Base-by-base conservation (phyloP, 2,329 filamentous ascomycete species). In the Onygenales sp. region DNA sequence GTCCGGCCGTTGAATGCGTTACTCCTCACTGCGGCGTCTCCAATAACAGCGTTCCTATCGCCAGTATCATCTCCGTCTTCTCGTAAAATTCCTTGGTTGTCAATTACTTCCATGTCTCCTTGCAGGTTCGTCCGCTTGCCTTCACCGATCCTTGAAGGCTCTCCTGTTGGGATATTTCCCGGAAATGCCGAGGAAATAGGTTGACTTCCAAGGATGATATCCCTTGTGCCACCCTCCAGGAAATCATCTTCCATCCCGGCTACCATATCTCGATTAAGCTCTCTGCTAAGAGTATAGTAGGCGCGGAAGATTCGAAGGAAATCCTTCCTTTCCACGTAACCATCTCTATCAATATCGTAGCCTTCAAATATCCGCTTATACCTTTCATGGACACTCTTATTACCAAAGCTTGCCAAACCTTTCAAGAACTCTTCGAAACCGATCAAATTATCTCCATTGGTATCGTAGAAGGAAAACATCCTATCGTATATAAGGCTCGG, bases 391-490 rank as follows among this genome's bases (percentile, higher is more conserved):
- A 78, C 77, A 52, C 73, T 73, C 52, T 78, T 78, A 31, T 77
- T 75, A 55, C 81, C 78, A 54, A 85, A 71, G 49, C 79, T 79
- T 4, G 89, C 85, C 47, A 96, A 76, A 0, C 89, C 93, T 54
- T 86, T 83, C 27, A 97, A 73, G 64, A 96, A 98, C 66, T 98
- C 93, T 48, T 88, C 80, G 61, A 98, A 97, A 6, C 88, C 87
- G 62, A 98, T 96, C 6, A 95, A 75, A 21, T 87, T 87, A 65
- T 98, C 89, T 42, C 83, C 80, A 67, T 97, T 92, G 34, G 85
- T 87, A 69, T 98, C 93, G 68, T 96, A 98, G 68, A 96, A 96
- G 49, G 87, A 83, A 70, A 97, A 98, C 81, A 96, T 93, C 60
- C 93, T 86, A 67, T 98, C 92, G 65, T 95, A 93, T 55, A 98